Evolutionary conservation across 2,329 filamentous ascomycete genomes (phyloP), one percentile per base, ranked within the genome.

Genomic region (Diaporthe sp.): DNA sequence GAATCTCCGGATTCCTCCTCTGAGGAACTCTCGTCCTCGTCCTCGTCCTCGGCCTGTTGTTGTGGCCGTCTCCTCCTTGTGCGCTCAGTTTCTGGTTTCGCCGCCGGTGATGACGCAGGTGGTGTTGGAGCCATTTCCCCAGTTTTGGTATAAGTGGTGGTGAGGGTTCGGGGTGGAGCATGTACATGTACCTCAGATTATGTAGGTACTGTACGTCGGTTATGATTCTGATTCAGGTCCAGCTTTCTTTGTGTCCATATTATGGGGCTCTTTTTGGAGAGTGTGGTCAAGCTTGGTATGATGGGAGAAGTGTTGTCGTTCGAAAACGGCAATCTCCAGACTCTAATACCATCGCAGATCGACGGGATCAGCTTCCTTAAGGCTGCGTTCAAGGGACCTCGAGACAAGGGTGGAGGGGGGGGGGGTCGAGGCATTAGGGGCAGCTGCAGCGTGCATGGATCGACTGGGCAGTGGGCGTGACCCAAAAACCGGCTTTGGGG

Each of bases 401-500:
- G 25, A 49, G 42, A 68, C 62, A 53, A 68, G 62, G 62, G 46
- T 22, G 22, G 28, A 4, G 12, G 17, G 62, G 62, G 31, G 10
- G 6, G 62, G 31, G 10, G 6, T 22, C 37, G 19, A 46, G 22
- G 46, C 46, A 39, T 25, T 53, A 68, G 65, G 62, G 62, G 62
- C 31, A 7, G 46, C 22, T 51, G 62, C 62, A 25, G 62, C 46
- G 10, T 68, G 49, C 65, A 53, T 37, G 65, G 57, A 53, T 72
- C 15, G 44, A 61, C 70, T 37, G 13, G 31, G 28, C 9, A 51
- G 49, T 17, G 55, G 28, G 61, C 44, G 55, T 60, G 70, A 42
- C 71, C 65, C 71, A 62, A 53, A 72, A 72, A 72, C 71, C 57
- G 71, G 71, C 71, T 72, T 72, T 72, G 65, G 65, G 15, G 46